Evolutionary conservation across 805 yeast species (phyloP).

Genomic region (Kodamaea nitidulidarum): DNA sequence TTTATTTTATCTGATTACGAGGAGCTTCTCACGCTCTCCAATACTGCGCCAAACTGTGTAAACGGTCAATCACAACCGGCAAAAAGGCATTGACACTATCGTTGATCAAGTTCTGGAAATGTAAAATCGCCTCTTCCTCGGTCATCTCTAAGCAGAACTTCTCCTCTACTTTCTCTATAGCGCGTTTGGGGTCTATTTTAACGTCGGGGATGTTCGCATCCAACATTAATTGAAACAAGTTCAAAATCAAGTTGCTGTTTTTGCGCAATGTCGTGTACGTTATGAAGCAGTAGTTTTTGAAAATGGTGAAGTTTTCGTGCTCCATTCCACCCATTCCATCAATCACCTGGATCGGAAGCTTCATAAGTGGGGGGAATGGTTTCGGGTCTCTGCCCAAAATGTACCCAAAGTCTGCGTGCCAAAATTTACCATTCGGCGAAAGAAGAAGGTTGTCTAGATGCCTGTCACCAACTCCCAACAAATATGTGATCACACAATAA

Average conservation of each 20-base stretch:
- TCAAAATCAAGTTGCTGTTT: conserved; percentile 83
- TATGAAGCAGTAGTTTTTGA: conserved; percentile 90
- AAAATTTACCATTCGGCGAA: conserved; percentile 77
- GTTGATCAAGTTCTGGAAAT: conserved; percentile 89
- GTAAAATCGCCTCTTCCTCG: conserved; percentile 93
- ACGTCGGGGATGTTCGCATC: conserved; percentile 92
- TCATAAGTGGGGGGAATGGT: conserved; percentile 98
- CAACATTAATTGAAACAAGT: conserved; percentile 89
- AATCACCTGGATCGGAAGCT: conserved; percentile 90
- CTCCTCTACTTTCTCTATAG: conserved; percentile 88
- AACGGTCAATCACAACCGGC: conserved; percentile 91
- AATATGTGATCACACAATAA: conserved; percentile 91
- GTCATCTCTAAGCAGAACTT: conserved; percentile 89
- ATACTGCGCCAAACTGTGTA: conserved; percentile 94
- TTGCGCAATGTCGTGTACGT: conserved; percentile 87
- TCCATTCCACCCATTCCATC: conserved; percentile 97
- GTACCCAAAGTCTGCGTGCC: conserved; percentile 98
- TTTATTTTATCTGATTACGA: no score
- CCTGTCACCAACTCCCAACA: conserved; percentile 95
- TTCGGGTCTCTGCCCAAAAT: conserved; percentile 96
- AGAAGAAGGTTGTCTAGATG: conserved; percentile 87
- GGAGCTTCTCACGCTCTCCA: conserved; percentile 69
- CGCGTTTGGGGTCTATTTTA: conserved; percentile 75
- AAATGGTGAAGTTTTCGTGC: conserved; percentile 79
- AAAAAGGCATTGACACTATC: conserved; percentile 91